phyloP scores from a whole-genome alignment of 176 grass and related monocot genomes.

The Saccharum officinarum region DNA sequence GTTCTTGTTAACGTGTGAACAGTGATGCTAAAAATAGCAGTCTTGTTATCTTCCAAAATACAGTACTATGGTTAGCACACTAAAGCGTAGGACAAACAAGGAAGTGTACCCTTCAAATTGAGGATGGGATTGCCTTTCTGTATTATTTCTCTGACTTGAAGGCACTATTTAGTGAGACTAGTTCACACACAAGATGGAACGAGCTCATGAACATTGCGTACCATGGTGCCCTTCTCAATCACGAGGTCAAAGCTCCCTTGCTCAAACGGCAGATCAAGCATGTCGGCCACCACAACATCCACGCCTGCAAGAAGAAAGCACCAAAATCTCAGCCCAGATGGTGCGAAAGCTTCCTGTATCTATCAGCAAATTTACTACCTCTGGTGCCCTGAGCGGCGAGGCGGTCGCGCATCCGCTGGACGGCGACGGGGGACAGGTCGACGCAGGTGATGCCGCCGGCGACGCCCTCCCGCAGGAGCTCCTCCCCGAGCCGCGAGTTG shows the following conservation, averaged over 20 bases:
- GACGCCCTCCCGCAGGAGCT: constrained; percentile 65
- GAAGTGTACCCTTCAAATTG: not conserved
- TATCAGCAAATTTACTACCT: constrained; percentile 25
- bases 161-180: not conserved
- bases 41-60: not conserved
- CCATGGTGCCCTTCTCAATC: constrained; percentile 87
- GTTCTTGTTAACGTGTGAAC: not conserved
- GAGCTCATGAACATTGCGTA: constrained; percentile 4
- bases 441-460: constrained; percentile 75
- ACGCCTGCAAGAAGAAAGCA: constrained; percentile 37
- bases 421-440: constrained; percentile 69
- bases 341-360: not conserved
- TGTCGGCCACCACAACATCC: constrained; percentile 74
- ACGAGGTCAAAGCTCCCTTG: constrained; percentile 67
- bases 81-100: not conserved
- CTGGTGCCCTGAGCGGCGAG: constrained; percentile 47
- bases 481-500: constrained; percentile 79
- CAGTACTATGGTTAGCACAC: not conserved
- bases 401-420: constrained; percentile 69
- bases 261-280: constrained; percentile 83
- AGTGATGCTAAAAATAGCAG: not conserved
- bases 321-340: not conserved
- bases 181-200: not conserved
- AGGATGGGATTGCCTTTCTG: not conserved
- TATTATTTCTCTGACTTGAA: too few relatives aligned